phyloP scores from a whole-genome alignment of 192 early-diverging fungal species.

The Phycomyces blakesleeanus region DNA sequence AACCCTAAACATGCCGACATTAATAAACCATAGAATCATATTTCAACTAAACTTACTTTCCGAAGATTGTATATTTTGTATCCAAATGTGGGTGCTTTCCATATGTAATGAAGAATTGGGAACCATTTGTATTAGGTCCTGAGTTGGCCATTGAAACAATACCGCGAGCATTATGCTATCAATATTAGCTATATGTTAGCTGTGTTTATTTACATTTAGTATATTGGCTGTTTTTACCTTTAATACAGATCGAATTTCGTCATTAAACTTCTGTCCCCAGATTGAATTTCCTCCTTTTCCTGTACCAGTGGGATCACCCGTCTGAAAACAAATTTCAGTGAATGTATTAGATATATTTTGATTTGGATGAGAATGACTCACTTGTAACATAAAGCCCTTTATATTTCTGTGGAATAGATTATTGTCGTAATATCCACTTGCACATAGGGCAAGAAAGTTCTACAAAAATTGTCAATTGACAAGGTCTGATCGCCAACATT shows the following conservation, averaged over 20 bases:
- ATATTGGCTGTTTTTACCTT: slow-evolving; percentile 56
- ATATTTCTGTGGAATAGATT: slow-evolving; percentile 85
- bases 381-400: slow-evolving; percentile 80
- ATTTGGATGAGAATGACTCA: no score
- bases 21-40: slow-evolving; percentile 6
- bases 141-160: slow-evolving; percentile 93
- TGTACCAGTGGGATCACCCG: slow-evolving; percentile 83
- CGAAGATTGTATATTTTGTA: slow-evolving; percentile 88
- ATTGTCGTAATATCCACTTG: slow-evolving; percentile 88
- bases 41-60: slow-evolving; percentile 55
- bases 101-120: slow-evolving; percentile 91
- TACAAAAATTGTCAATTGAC: slow-evolving; percentile 28
- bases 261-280: slow-evolving; percentile 77
- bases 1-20: slow-evolving; percentile 48
- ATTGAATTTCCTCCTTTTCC: slow-evolving; percentile 87
- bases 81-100: slow-evolving; percentile 84
- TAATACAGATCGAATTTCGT: slow-evolving; percentile 74
- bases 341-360: no score
- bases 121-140: slow-evolving; percentile 86
- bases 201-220: neutral
- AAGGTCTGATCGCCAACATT: neutral
- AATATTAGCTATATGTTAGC: neutral
- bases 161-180: slow-evolving; percentile 81
- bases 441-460: slow-evolving; percentile 97
- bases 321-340: no score